Conservation (phyloP, 1,284 basidiomycete species). For the Coriolopsis trogii region DNA sequence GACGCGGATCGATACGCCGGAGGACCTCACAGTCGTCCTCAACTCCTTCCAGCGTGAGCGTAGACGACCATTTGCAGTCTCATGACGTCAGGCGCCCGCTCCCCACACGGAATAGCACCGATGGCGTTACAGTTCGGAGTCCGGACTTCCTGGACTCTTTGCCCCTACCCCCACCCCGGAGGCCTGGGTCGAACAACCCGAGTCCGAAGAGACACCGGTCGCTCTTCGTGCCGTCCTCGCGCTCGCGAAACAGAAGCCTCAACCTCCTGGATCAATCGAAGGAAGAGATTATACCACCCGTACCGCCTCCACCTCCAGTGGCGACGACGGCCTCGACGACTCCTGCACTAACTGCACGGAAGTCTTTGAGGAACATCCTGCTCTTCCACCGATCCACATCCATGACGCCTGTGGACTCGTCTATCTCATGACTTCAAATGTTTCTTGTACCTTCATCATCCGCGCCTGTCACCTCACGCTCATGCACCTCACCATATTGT, state of each 20-base stretch:
- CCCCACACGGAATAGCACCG: constrained; percentile 14
- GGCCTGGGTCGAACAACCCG: constrained; percentile 16
- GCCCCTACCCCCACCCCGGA: constrained; percentile 3
- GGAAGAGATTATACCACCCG: background rate
- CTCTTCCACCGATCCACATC: constrained; percentile 11
- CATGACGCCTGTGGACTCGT: constrained; percentile 6
- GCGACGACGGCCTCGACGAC: no score
- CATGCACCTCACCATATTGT: no score
- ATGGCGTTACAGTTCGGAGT: constrained; percentile 8
- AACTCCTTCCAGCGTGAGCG: constrained; percentile 16
- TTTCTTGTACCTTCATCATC: background rate
- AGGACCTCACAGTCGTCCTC: constrained; percentile 43
- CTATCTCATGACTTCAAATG: background rate
- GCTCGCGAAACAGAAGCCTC: constrained; percentile 15
- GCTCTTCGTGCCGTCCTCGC: constrained; percentile 27
- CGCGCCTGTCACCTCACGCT: background rate
- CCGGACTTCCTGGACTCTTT: background rate
- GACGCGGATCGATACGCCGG: constrained; percentile 48
- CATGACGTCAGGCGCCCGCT: constrained; percentile 1
- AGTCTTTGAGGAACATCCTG: constrained; percentile 11
- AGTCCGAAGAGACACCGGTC: constrained; percentile 29
- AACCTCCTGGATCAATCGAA: background rate
- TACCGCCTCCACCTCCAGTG: no score
- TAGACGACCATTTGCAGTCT: constrained; percentile 11
- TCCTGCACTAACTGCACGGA: constrained; percentile 1